These are phyloP conservation scores for Tolypocladium pustulatum DNA, from an alignment of 2,329 filamentous ascomycete species.

Conservation along the genomic window DNA sequence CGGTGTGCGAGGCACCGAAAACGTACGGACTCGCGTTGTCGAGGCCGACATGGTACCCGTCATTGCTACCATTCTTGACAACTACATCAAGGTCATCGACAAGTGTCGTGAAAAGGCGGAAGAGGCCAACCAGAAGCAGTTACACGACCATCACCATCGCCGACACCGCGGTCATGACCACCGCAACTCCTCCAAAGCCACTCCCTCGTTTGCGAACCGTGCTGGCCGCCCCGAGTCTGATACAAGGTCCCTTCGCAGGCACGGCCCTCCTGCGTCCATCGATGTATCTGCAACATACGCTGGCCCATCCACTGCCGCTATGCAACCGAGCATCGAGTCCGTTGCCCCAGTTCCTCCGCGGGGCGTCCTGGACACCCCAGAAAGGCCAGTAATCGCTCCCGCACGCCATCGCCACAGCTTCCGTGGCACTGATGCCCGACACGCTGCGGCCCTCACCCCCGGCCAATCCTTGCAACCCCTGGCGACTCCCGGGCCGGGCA, in stretches of 20 bases:
- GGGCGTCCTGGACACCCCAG: constrained; percentile 6
- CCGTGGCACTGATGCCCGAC: constrained; percentile 39
- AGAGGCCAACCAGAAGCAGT: constrained; percentile 64
- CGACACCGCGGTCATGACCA: constrained; percentile 38
- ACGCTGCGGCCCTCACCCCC: constrained; percentile 36
- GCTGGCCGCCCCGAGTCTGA: constrained; percentile 44
- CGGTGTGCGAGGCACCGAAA: constrained; percentile 88
- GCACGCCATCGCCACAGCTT: constrained; percentile 40
- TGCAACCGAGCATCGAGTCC: constrained; percentile 14
- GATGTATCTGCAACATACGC: constrained; percentile 36
- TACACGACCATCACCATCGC: constrained; percentile 39
- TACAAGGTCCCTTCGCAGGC: constrained; percentile 57
- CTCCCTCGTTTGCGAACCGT: constrained; percentile 43
- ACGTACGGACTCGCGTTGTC: constrained; percentile 86
- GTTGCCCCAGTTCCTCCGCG: constrained; percentile 5
- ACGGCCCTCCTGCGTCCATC: constrained; percentile 67
- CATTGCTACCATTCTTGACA: constrained; percentile 94
- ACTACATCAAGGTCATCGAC: constrained; percentile 95
- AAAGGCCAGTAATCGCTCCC: constrained; percentile 10
- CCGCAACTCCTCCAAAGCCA: constrained; percentile 33
- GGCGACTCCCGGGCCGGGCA: constrained; percentile 53
- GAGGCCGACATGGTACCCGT: constrained; percentile 99
- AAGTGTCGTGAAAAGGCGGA: constrained; percentile 82
- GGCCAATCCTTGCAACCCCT: constrained; percentile 49
- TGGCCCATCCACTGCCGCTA: constrained; percentile 23